Percentiles rank a stretch among this genome's conserved stretches.
phyloP scores from a whole-genome alignment of 2,329 filamentous ascomycete species.

The Juglanconis sp. region DNA sequence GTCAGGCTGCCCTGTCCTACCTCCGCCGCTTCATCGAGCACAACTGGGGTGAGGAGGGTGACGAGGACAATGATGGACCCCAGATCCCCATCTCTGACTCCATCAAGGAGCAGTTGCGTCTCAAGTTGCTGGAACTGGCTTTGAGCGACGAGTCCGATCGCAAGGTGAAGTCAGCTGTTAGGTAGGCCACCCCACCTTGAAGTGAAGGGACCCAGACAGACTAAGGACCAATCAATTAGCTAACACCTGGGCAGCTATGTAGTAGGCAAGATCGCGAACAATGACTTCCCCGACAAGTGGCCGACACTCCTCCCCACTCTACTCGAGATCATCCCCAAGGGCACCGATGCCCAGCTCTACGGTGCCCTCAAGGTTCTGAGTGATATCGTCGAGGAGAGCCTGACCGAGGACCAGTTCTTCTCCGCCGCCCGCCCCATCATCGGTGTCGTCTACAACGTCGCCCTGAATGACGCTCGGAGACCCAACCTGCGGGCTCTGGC shows the following conservation, averaged over 20 bases:
- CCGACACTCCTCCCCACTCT: slow-evolving; percentile 80
- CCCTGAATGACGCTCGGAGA: slow-evolving; percentile 71
- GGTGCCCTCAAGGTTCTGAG: slow-evolving; percentile 83
- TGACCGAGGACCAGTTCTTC: slow-evolving; percentile 95
- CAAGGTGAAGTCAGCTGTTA: slow-evolving; percentile 85
- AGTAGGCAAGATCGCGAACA: slow-evolving; percentile 89
- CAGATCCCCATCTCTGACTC: slow-evolving; percentile 68
- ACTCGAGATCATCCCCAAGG: slow-evolving; percentile 71
- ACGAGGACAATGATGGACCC: slow-evolving; percentile 50
- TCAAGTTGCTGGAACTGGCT: slow-evolving; percentile 72
- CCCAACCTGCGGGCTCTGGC: slow-evolving; percentile 77
- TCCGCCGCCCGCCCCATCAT: slow-evolving; percentile 82
- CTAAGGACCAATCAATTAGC: slow-evolving; percentile 10
- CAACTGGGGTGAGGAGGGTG: slow-evolving; percentile 77
- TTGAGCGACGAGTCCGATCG: slow-evolving; percentile 71
- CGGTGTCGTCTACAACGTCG: slow-evolving; percentile 77
- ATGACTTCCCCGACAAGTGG: slow-evolving; percentile 95
- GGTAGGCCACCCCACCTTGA: slow-evolving; percentile 47
- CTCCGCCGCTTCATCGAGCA: slow-evolving; percentile 80
- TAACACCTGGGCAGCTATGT: slow-evolving; percentile 48
- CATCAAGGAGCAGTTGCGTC: slow-evolving; percentile 70
- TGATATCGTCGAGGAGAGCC: slow-evolving; percentile 88
- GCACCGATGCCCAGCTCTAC: slow-evolving; percentile 77
- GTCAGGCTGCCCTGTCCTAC: slow-evolving; percentile 77
- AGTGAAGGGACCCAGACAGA: neutral